Percentiles rank a stretch among this genome's conserved stretches.
These are phyloP conservation scores for Citrus sp. DNA, from an alignment of 345 rosid genomes.

Conservation along the genomic window DNA sequence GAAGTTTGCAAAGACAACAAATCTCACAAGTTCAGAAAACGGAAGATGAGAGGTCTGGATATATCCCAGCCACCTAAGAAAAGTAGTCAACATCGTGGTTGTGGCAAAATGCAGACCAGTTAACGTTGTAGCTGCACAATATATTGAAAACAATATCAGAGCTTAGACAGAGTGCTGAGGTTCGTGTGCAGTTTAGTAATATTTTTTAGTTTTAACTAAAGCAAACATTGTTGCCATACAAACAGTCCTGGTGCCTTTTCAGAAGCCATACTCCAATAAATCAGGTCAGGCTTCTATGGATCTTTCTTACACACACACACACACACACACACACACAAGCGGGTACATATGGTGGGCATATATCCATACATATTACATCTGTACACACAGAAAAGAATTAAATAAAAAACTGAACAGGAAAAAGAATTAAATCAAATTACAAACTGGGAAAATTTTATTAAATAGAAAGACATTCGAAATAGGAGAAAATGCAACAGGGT, in stretches of 20 bases:
- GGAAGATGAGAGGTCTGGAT: conserved; percentile 87
- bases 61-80: conserved; percentile 82
- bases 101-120: conserved; percentile 98
- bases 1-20: conserved; percentile 90
- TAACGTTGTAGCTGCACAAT: conserved; percentile 87
- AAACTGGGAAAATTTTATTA: background rate
- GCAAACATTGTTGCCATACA: background rate
- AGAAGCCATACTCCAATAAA: background rate
- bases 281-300: no score
- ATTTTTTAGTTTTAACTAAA: conserved; percentile 4
- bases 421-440: background rate
- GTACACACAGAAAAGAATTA: background rate
- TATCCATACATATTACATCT: background rate
- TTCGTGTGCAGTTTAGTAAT: background rate
- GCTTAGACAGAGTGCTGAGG: background rate
- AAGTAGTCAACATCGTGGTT: conserved; percentile 69
- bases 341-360: background rate
- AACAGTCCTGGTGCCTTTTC: background rate
- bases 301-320: no score
- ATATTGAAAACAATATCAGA: conserved; percentile 25
- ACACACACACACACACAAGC: no score
- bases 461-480: background rate
- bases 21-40: conserved; percentile 66
- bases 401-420: background rate
- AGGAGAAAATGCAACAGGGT: background rate